phyloP scores from a whole-genome alignment of 805 yeast species.

The Saturnispora besseyi region DNA sequence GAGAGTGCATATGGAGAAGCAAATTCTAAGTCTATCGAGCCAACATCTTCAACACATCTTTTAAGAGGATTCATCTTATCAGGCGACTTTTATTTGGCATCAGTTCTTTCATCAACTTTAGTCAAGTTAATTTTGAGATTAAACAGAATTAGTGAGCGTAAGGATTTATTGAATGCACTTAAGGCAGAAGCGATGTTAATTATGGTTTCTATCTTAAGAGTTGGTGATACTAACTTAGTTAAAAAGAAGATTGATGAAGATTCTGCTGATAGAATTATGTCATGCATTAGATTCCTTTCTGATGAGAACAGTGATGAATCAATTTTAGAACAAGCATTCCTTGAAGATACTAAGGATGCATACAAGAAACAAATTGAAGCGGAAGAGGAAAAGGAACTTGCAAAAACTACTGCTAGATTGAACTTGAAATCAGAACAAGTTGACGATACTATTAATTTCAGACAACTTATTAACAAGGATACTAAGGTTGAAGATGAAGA shows the following conservation, averaged over 20 bases:
- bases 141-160: conserved; percentile 43
- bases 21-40: conserved; percentile 30
- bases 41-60: conserved; percentile 41
- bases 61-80: conserved; percentile 71
- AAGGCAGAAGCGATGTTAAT: conserved; percentile 92
- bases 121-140: conserved; percentile 81
- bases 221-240: conserved; percentile 65
- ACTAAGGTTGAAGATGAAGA: conserved; percentile 34
- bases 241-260: conserved; percentile 86
- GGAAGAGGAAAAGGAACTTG: conserved; percentile 50
- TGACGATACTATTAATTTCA: conserved; percentile 69
- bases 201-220: conserved; percentile 85
- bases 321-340: conserved; percentile 54
- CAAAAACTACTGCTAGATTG: conserved; percentile 45
- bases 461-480: conserved; percentile 55
- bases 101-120: conserved; percentile 79
- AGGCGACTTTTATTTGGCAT: conserved; percentile 87
- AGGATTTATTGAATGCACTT: conserved; percentile 61
- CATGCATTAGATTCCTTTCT: conserved; percentile 74
- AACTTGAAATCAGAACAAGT: conserved; percentile 63
- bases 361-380: conserved; percentile 60
- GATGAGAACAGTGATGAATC: conserved; percentile 48
- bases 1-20: conserved; percentile 66
- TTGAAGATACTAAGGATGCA: conserved; percentile 82
- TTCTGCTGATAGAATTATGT: conserved; percentile 84